Evolutionary conservation across 495 filamentous ascomycete species (phyloP), one percentile per base, ranked within the genome.

Genomic region (Bombardia bombarda): DNA sequence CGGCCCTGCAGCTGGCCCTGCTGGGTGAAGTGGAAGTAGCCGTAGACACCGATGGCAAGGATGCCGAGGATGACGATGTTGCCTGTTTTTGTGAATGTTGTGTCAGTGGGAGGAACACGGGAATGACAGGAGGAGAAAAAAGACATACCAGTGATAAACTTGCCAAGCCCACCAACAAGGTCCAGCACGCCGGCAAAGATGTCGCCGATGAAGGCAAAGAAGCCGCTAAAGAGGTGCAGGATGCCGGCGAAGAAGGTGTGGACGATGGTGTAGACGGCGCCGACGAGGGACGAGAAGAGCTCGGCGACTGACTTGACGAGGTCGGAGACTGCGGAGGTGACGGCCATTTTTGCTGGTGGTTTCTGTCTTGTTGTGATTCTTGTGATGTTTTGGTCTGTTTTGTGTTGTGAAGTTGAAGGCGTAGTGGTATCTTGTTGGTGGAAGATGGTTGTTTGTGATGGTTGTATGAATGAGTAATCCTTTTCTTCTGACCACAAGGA

Each of bases 61-160:
- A 63, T n/a, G 19, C 48, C 57, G 26, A 63, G 38, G 16, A 63
- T 47, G 43, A 58, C 53, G n/a, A 56, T 47, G 39, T 63, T 63
- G 39, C 51, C 60, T 63, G 35, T 24, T 9, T n/a, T 1, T 32
- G 14, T 4, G 4, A 8, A 17, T 35, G 7, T 18, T 6, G 6
- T 2, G 10, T n/a, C 13, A 16, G 8, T 24, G 16, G 2, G 24
- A 12, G 12, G 26, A 13, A 24, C 2, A 1, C 19, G 19, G 20
- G 18, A 32, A 36, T 24, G 30, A 22, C 8, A 35, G 1, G 28
- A 13, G 30, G 25, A 42, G 10, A 35, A 21, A 34, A 21, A 16
- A 35, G 32, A 51, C 58, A 7, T 43, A 65, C 61, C 57, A 21
- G 53, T 38, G 21, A 65, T 42, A 39, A 65, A 62, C 45, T 50